Conservation (phyloP, 805 yeast species). For the Starmerella asiatica region DNA sequence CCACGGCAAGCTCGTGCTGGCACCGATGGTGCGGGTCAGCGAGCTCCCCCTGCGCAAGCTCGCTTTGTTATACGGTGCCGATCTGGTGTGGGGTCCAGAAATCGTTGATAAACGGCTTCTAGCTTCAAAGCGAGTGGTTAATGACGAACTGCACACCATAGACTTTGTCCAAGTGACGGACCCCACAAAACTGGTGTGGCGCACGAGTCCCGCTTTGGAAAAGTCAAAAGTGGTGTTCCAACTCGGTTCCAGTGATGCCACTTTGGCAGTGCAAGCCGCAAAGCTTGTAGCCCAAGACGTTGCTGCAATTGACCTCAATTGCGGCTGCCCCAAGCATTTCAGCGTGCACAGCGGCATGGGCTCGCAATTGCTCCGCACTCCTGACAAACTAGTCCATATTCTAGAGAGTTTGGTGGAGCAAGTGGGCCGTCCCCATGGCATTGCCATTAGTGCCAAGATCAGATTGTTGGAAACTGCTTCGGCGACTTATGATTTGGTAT, state of each 20-base stretch:
- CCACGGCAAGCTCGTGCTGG: conserved; percentile 68
- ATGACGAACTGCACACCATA: conserved; percentile 29
- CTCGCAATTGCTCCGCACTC: conserved; percentile 74
- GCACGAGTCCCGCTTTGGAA: conserved; percentile 57
- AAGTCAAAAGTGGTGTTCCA: conserved; percentile 66
- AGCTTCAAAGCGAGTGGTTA: conserved; percentile 51
- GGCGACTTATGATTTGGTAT: conserved; percentile 47
- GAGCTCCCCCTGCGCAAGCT: conserved; percentile 81
- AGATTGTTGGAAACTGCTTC: conserved; percentile 55
- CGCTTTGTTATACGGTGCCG: conserved; percentile 77
- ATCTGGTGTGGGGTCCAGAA: conserved; percentile 94
- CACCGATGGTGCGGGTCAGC: conserved; percentile 92
- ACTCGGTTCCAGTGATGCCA: conserved; percentile 76
- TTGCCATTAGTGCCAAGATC: conserved; percentile 85
- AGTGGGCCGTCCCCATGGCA: conserved; percentile 62
- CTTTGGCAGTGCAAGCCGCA: conserved; percentile 81
- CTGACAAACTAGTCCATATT: conserved; percentile 63
- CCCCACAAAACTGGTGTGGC: conserved; percentile 37
- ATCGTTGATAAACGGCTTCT: conserved; percentile 75
- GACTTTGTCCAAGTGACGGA: conserved; percentile 30
- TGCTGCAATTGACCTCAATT: conserved; percentile 82
- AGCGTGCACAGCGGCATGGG: conserved; percentile 96
- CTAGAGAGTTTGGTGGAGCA: conserved; percentile 53
- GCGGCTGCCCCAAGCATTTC: conserved; percentile 96
- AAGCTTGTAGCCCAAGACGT: conserved; percentile 69